Evolutionary conservation across 2,329 filamentous ascomycete genomes (phyloP).

Genomic region (Chaetomium sp.): DNA sequence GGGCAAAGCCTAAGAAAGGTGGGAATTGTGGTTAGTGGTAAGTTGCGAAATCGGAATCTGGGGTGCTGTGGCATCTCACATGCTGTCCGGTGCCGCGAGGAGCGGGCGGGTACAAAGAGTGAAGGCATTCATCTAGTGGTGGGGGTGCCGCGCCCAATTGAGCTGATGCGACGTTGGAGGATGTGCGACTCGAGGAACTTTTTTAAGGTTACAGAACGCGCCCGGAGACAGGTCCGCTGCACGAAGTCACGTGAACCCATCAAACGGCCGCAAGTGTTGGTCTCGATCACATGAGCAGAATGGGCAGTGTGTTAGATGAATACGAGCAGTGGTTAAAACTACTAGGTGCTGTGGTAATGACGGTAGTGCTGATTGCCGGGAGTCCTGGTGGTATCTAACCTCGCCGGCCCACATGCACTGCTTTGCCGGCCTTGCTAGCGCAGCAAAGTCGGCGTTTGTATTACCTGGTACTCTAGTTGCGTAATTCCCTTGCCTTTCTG

Average conservation of each 20-base stretch:
- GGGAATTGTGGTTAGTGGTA: conserved; percentile 5
- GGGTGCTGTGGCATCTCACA: conserved; percentile 40
- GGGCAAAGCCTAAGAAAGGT: conserved; percentile 59
- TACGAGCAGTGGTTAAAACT: not conserved
- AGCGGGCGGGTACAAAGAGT: conserved; percentile 52
- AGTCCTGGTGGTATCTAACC: not conserved
- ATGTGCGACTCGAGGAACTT: conserved; percentile 10
- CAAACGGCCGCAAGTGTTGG: not conserved
- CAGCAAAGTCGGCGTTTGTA: not conserved
- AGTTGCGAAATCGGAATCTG: not conserved
- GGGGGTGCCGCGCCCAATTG: not conserved
- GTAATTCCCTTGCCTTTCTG: not conserved
- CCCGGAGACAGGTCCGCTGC: conserved; percentile 14
- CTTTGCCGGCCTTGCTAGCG: not conserved
- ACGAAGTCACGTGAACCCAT: conserved; percentile 33
- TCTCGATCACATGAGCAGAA: not conserved
- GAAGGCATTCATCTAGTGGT: conserved; percentile 41
- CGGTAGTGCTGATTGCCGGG: not conserved
- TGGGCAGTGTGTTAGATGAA: not conserved
- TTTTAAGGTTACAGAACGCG: conserved; percentile 14
- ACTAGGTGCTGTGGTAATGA: not conserved
- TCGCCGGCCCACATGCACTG: not conserved
- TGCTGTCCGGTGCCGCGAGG: conserved; percentile 57
- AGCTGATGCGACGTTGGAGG: conserved; percentile 11
- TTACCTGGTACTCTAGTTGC: not conserved